Evolutionary conservation across 1,139 yeast species (phyloP).

Genomic region (Arxiozyma slooffiae): DNA sequence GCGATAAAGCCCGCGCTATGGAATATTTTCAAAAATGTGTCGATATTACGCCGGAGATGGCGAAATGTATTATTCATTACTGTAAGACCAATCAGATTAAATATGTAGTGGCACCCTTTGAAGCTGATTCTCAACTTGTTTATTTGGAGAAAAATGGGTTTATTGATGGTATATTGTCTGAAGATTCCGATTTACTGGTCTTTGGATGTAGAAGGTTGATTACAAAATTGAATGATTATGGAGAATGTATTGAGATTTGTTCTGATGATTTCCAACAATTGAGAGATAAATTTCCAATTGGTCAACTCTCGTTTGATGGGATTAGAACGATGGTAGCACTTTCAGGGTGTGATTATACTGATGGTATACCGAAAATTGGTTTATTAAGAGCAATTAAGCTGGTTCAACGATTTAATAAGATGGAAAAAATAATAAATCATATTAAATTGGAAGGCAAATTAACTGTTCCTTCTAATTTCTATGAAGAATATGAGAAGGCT

Average conservation of each 20-base stretch:
- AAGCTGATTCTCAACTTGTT: slow-evolving; percentile 96
- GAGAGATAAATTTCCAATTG: slow-evolving; percentile 38
- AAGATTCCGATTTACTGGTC: slow-evolving; percentile 84
- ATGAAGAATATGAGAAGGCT: slow-evolving; percentile 55
- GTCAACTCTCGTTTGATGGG: slow-evolving; percentile 44
- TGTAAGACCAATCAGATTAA: slow-evolving; percentile 50
- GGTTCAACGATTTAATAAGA: slow-evolving; percentile 42
- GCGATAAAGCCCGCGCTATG: slow-evolving; percentile 52
- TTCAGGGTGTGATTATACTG: slow-evolving; percentile 93
- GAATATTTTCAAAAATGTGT: slow-evolving; percentile 70
- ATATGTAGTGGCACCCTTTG: slow-evolving; percentile 93
- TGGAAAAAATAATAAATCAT: slow-evolving; percentile 48
- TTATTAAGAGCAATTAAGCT: slow-evolving; percentile 62
- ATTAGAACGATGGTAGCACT: slow-evolving; percentile 71
- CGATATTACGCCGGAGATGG: slow-evolving; percentile 86
- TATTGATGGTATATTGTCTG: slow-evolving; percentile 83
- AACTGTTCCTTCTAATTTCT: slow-evolving; percentile 48
- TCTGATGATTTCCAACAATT: slow-evolving; percentile 42
- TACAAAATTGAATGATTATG: slow-evolving; percentile 73
- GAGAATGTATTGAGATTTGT: slow-evolving; percentile 61
- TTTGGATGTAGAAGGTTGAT: slow-evolving; percentile 74
- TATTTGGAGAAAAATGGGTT: slow-evolving; percentile 65
- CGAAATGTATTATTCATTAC: slow-evolving; percentile 69
- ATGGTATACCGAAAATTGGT: slow-evolving; percentile 77
- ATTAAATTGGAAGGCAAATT: slow-evolving; percentile 55